Conservation (phyloP, 441 rosid species). For the Geranium incanum region DNA sequence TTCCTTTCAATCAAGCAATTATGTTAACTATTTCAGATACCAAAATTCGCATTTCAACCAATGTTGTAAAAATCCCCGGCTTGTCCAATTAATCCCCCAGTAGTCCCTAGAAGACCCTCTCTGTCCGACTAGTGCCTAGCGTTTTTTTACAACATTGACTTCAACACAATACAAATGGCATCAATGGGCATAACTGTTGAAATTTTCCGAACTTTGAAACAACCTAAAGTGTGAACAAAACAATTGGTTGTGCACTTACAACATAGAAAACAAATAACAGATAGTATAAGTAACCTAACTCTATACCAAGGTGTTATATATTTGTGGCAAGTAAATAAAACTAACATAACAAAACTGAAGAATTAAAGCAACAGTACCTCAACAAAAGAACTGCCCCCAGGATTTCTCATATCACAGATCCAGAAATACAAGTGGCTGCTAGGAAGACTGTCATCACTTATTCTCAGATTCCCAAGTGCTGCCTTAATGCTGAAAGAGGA, state of each 20-base stretch:
- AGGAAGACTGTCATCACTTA: constrained; percentile 96
- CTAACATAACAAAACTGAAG: constrained; percentile 12
- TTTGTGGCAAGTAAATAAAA: not conserved
- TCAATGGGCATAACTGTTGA: not conserved
- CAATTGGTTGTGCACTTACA: not conserved
- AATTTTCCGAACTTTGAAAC: not conserved
- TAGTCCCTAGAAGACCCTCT: no score
- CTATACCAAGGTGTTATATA: not conserved
- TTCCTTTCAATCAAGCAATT: not conserved
- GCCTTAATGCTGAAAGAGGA: constrained; percentile 90
- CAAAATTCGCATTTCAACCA: not conserved
- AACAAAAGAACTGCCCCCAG: constrained; percentile 95
- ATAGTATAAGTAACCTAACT: not conserved
- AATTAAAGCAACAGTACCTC: constrained; percentile 49
- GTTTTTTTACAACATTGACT: no score
- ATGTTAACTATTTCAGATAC: constrained; percentile 3
- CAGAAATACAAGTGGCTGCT: constrained; percentile 74
- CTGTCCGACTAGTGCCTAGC: no score
- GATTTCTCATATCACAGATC: constrained; percentile 99
- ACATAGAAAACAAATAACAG: not conserved
- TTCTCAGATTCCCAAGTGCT: constrained; percentile 82
- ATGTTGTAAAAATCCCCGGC: no score
- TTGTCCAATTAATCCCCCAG: no score
- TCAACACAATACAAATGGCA: not conserved
- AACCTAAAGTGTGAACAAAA: not conserved